Base-by-base conservation (phyloP, 495 filamentous ascomycete species). In the Bacidia rubella region DNA sequence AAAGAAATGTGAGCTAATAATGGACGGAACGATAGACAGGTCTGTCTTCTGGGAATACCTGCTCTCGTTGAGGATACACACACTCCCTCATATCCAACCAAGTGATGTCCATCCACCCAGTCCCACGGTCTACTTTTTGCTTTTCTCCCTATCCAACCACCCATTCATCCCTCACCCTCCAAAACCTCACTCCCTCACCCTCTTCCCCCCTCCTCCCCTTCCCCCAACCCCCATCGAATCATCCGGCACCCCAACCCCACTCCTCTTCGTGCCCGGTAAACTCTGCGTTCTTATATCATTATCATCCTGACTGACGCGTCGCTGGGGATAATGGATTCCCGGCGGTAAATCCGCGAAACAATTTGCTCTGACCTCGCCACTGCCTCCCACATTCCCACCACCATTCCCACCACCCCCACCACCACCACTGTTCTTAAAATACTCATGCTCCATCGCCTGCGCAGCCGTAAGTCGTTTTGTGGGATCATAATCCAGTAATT, bases 401-500 rank as follows among this genome's bases (percentile, higher is more conserved):
- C 10, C n/a, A 9, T 39, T 39, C 10, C 32, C 32, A n/a, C 9
- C 10, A 39, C 32, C 32, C 10, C 32, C 45, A 19, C 20, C 29
- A 11, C 27, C 47, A 15, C 26, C 47, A 11, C 74, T 73, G 1
- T 71, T 73, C 20, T 74, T 74, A 64, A 96, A 94, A 65, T 95
- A 99, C 0, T 84, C 78, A 62, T 96, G 90, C 56, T 85, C 77
- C 12, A 99, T 71, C 11, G 92, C 93, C 53, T 86, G 74, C 46
- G 83, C 77, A 0, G 92, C 92, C 1, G 87, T 92, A 27, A 96
- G 70, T 9, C 92, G 80, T 63, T 84, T 87, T 26, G 86, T 82
- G 0, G 92, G 92, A 63, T 99, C 90, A 62, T 95, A 99, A 51
- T 94, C 86, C 11, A 99, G 76, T 41, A 99, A 72, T 3, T 79